A percentile compares a stretch with the other conserved stretches of the same genome.
phyloP scores from a whole-genome alignment of 2,329 filamentous ascomycete genomes.

The Xylogone sp. region DNA sequence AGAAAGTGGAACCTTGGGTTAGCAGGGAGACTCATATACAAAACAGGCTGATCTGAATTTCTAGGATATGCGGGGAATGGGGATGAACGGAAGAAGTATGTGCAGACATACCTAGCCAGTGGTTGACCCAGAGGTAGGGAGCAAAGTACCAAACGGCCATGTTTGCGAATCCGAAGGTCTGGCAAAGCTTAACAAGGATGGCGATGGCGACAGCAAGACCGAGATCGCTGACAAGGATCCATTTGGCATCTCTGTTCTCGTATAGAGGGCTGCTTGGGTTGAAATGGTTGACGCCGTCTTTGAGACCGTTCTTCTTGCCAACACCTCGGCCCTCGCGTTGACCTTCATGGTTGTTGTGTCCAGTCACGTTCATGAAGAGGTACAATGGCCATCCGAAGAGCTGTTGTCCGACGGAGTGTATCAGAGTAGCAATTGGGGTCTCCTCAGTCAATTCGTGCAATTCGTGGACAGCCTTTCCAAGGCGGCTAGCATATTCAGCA shows the following conservation, averaged over 20 bases:
- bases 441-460: conserved; percentile 89
- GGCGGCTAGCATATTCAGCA: conserved; percentile 70
- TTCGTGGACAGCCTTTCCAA: conserved; percentile 75
- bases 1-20: conserved; percentile 12
- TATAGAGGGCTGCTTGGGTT: conserved; percentile 83
- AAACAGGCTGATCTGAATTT: not conserved
- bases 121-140: conserved; percentile 97
- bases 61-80: too few species aligned
- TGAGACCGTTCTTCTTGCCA: conserved; percentile 82
- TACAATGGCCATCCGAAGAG: conserved; percentile 92
- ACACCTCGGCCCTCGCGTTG: conserved; percentile 90
- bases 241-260: conserved; percentile 83
- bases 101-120: conserved; percentile 83
- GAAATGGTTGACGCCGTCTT: conserved; percentile 91
- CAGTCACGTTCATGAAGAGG: conserved; percentile 86
- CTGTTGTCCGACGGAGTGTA: conserved; percentile 78
- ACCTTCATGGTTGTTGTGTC: conserved; percentile 89
- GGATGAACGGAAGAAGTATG: not conserved
- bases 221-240: conserved; percentile 83
- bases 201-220: conserved; percentile 64
- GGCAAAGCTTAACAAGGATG: conserved; percentile 58
- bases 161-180: conserved; percentile 79
- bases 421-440: conserved; percentile 78
- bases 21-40: conserved; percentile 11
- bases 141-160: conserved; percentile 91